Evolutionary conservation across 2,329 filamentous ascomycete species (phyloP), one percentile per base, ranked within the genome.

Genomic region (Scortechinia acanthostroma): DNA sequence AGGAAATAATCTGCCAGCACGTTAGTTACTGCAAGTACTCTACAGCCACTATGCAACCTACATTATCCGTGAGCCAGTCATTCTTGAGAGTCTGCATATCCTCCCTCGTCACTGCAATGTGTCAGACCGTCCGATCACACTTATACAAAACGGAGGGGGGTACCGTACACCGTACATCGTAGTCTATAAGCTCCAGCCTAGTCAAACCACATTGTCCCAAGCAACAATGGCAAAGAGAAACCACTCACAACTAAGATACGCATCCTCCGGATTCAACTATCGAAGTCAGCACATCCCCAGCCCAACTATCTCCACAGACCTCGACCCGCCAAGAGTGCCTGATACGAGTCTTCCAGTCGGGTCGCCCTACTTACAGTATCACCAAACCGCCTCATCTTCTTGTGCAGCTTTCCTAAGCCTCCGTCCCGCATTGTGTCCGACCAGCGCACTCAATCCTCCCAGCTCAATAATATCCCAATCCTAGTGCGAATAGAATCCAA

Each of bases 31-130:
- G 51, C 60, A 55, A 23, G 43, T 44, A n/a, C n/a, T n/a, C n/a
- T n/a, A n/a, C n/a, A n/a, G n/a, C n/a, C n/a, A 43, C 48, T 49
- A 40, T 14, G n/a, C 13, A 35, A 67, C 77, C 52, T 71, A 91
- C 88, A 69, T 95, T 96, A 63, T 98, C 93, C 37, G 91, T 96
- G 44, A 98, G 73, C 93, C 93, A 98, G 71, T 96, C 93, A 64
- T 87, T 75, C 65, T 87, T 89, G 47, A 98, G 77, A 15, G 86
- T 84, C 61, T 91, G 86, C 53, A 97, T 79, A 64, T 98, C 93
- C 60, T 93, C 88, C 60, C 83, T 80, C 43, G 88, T 95, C 53
- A 97, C 88, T 91, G 50, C 20, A 30, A 54, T 46, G 55, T 47
- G 51, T 50, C 45, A 40, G 35, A 6, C 35, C 10, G n/a, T n/a